Evolutionary conservation across 2,329 filamentous ascomycete species (phyloP).

Genomic region (Acarospora socialis): DNA sequence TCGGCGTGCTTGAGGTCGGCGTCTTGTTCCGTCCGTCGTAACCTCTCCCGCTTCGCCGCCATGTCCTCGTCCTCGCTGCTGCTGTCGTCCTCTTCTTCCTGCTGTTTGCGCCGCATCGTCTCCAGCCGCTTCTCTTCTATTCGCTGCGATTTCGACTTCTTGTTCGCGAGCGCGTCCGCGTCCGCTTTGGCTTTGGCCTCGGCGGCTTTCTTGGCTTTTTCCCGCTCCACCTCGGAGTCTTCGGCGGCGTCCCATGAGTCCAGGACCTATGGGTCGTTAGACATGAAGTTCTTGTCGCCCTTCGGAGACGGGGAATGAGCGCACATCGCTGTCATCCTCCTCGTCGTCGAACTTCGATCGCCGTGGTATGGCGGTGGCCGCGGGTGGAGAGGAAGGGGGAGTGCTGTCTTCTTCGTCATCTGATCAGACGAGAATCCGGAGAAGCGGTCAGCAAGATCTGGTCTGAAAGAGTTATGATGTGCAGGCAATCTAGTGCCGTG

Average conservation of each 20-base stretch:
- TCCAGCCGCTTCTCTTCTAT: conserved; percentile 63
- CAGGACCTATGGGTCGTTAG: conserved; percentile 48
- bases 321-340: conserved; percentile 68
- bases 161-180: conserved; percentile 72
- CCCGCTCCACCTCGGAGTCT: conserved; percentile 90
- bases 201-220: conserved; percentile 78
- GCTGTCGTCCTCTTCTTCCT: conserved; percentile 42
- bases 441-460: too few relatives aligned
- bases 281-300: not conserved
- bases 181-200: conserved; percentile 83
- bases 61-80: conserved; percentile 57
- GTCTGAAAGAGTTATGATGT: too few relatives aligned
- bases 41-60: conserved; percentile 55
- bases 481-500: too few relatives aligned
- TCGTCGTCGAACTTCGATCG: conserved; percentile 77
- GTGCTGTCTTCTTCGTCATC: conserved; percentile 41
- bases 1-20: conserved; percentile 79
- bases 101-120: conserved; percentile 39
- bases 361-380: conserved; percentile 31
- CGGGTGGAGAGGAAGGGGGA: conserved; percentile 32
- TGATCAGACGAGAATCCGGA: too few relatives aligned
- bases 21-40: conserved; percentile 70
- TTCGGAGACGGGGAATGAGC: conserved; percentile 13
- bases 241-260: conserved; percentile 96
- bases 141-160: conserved; percentile 79